These are phyloP conservation scores for Pleurotus tuoliensis DNA, from an alignment of 768 basidiomycete species.

Conservation along the genomic window DNA sequence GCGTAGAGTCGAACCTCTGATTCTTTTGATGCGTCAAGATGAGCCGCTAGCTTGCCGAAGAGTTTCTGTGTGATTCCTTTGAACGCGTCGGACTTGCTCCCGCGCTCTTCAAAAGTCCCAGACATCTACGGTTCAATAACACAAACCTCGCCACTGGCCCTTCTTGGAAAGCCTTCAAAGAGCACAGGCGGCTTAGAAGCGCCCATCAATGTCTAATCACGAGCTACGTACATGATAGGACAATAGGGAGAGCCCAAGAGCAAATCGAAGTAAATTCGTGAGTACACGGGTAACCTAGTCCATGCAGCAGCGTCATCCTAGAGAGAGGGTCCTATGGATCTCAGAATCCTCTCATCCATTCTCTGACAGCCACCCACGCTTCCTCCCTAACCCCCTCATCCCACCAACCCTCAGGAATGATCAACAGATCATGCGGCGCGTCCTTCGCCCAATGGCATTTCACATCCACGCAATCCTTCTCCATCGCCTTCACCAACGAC, in stretches of 20 bases:
- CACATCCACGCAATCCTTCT: constrained; percentile 33
- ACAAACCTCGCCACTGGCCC: too few species aligned
- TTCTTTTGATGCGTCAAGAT: not conserved
- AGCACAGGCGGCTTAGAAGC: too few species aligned
- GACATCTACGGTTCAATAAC: too few species aligned
- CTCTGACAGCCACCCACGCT: constrained; percentile 32
- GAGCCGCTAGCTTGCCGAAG: not conserved
- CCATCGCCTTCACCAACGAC: constrained; percentile 35
- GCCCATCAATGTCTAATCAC: too few species aligned
- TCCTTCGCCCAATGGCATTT: constrained; percentile 30
- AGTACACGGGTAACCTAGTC: too few species aligned
- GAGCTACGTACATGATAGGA: too few species aligned
- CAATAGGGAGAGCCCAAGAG: too few species aligned
- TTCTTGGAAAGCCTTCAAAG: too few species aligned
- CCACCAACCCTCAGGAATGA: constrained; percentile 42
- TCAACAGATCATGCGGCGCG: constrained; percentile 42
- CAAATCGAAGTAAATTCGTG: too few species aligned
- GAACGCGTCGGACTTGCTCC: not conserved
- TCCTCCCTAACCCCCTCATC: constrained; percentile 31
- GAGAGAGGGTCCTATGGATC: too few species aligned
- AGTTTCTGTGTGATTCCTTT: constrained; percentile 1
- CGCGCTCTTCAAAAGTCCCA: not conserved
- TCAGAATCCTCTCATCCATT: constrained; percentile 22
- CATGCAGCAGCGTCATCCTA: too few species aligned
- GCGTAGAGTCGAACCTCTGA: not conserved